Evolutionary conservation across 257 asterid species (phyloP), one percentile per base, ranked within the genome.

Genomic region (Ajuga chamaepitys): DNA sequence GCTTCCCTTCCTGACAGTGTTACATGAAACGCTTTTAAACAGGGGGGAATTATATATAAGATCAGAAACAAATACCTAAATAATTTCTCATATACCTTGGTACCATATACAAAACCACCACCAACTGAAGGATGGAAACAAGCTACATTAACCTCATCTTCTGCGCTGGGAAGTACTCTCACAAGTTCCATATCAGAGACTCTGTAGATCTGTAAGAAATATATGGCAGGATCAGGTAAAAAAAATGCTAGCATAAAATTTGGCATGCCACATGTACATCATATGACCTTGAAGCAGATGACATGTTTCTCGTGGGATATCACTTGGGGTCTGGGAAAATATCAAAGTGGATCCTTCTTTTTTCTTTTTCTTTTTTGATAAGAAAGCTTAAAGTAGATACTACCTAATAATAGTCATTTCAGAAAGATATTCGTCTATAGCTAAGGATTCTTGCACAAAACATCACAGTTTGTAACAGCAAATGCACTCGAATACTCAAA

Each of bases 101-200:
- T 93, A 74, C 99, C 99, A 74, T 93, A 93, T 66, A 93, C 88
- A 81, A 93, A 85, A 62, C 97, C 99, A 64, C 95, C 89, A n/a
- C 99, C 99, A 41, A 83, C 95, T 62, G 88, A 77, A 62, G 97
- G 99, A 79, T 93, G 99, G 73, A 93, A 93, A 70, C 95, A 93
- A 66, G 99, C 99, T 0, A 93, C 99, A 62, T 93, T 93, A 70
- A 93, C 96, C 85, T 93, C 99, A 76, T 93, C 99, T 78, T 93
- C 97, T 26, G 97, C 94, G 70, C 95, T 93, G 59, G 99, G 94
- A 66, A 89, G 97, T 64, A 86, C 95, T 80, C 95, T 89, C 68
- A 93, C 97, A 58, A 88, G 95, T 81, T 93, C 99, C 99, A 89
- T 89, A 75, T 89, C 95, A 41, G 89, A 86, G 70, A 89, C 95